A percentile compares a stretch with the other conserved stretches of the same genome.
Evolutionary conservation across 2,329 filamentous ascomycete species (phyloP).

Genomic region (Alternaria consortialis): DNA sequence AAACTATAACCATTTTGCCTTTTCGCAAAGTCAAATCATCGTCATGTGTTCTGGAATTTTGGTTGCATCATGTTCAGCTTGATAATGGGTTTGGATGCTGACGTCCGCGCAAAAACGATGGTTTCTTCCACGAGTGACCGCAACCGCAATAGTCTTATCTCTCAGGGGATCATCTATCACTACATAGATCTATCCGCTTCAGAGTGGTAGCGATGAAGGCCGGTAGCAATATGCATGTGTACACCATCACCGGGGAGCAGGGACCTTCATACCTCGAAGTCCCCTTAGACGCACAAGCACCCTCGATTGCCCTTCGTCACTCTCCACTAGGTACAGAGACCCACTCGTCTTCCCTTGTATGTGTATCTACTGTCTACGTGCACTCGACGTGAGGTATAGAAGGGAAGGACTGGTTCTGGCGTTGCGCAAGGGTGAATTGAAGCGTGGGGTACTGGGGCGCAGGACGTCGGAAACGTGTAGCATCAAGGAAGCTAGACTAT

Average conservation of each 20-base stretch:
- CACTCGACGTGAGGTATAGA: not conserved
- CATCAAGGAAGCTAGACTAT: not conserved
- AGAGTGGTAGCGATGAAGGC: not conserved
- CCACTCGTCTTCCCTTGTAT: not conserved
- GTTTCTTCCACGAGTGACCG: not conserved
- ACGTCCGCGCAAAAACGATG: not conserved
- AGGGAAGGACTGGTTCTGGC: not conserved
- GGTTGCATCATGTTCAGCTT: not conserved
- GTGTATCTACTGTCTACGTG: not conserved
- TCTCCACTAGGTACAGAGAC: not conserved
- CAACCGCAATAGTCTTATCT: not conserved
- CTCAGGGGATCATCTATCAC: too few species aligned
- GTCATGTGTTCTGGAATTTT: not conserved
- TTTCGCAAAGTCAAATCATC: not conserved
- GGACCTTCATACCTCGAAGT: not conserved
- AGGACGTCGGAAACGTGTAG: not conserved
- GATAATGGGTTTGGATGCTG: too few species aligned
- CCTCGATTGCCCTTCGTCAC: not conserved
- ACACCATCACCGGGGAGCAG: not conserved
- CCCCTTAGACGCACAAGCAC: not conserved
- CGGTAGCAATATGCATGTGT: not conserved
- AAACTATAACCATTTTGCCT: not conserved
- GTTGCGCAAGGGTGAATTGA: not conserved
- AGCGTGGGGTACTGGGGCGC: not conserved
- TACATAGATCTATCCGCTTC: not conserved